A percentile compares a stretch with the other conserved stretches of the same genome.
These are phyloP conservation scores for Curvularia eragrostidis DNA, from an alignment of 2,329 filamentous ascomycete genomes.

Conservation along the genomic window DNA sequence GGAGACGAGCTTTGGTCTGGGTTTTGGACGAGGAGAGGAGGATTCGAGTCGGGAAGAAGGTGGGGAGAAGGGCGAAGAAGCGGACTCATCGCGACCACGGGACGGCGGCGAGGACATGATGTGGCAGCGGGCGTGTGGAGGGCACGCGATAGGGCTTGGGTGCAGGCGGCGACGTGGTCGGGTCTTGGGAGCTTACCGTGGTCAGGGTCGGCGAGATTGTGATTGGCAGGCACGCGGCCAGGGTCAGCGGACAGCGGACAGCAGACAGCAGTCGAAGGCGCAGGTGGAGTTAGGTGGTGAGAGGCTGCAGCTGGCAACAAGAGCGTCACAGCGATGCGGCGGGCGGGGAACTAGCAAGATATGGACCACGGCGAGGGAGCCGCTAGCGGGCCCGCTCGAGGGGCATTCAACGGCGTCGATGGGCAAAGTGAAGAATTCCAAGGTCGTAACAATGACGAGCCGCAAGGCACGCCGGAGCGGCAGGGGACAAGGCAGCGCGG, in stretches of 20 bases:
- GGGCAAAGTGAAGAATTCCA: background rate
- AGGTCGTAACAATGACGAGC: background rate
- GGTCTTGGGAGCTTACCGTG: conserved; percentile 12
- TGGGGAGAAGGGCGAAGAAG: conserved; percentile 23
- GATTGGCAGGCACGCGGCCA: conserved; percentile 25
- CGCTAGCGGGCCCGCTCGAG: conserved; percentile 14
- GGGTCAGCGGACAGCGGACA: conserved; percentile 5
- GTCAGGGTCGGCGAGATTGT: conserved; percentile 14
- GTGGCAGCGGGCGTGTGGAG: conserved; percentile 19
- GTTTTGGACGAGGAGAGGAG: conserved; percentile 16
- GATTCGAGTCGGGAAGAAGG: conserved; percentile 30
- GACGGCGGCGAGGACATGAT: conserved; percentile 16
- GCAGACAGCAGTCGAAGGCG: background rate
- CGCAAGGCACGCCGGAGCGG: background rate
- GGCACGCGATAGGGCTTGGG: conserved; percentile 16
- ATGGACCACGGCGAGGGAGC: conserved; percentile 11
- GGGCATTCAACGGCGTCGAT: background rate
- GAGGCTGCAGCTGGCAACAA: conserved; percentile 11
- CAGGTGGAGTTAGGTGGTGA: conserved; percentile 19
- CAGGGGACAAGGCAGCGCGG: conserved; percentile 1
- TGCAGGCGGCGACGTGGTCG: conserved; percentile 26
- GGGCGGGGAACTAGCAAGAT: background rate
- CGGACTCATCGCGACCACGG: conserved; percentile 18
- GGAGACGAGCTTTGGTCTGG: conserved; percentile 46
- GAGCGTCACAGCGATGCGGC: conserved; percentile 9